Evolutionary conservation across 129 eudicot genomes (phyloP), one percentile per base, ranked within the genome.

Genomic region (Heracleum sosnowskyi): DNA sequence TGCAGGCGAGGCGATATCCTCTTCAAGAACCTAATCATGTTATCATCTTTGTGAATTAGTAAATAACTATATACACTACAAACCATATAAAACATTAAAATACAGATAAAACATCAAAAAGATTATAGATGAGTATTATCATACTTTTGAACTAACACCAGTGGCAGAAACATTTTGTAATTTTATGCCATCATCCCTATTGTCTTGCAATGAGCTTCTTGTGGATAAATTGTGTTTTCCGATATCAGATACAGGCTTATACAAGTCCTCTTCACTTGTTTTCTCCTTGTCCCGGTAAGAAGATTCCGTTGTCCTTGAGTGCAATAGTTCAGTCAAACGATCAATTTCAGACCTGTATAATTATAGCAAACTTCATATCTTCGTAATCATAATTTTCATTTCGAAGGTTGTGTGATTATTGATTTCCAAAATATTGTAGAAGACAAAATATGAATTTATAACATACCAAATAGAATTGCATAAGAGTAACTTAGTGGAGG

Each of bases 1-100:
- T 66, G 96, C 89, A 60, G 99, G 97, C 69, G 99, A 87, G 33
- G 95, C 91, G 76, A 87, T 79, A 36, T 84, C 90, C 42, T 86
- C 97, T 45, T 88, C 87, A 82, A 81, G 80, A 63, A 71, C 87
- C 98, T 95, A 83, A 60, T 75, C 39, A 69, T 46, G 41, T 41
- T 39, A 22, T 22, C 16, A 70, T 57, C 69, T 24, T n/a, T 60
- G 33, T 15, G 34, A 31, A 42, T 36, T 44, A 64, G n/a, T 34
- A 12, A 46, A 36, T 36, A 63, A 24, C 28, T 24, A 42, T 12
- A 73, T 73, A 37, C 18, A 18, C 3, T n/a, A 34, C 49, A 72
- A 40, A 72, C 40, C 20, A 22, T 22, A 7, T 22, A 8, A 37
- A 17, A 63, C 5, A 18, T 17, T 18, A 39, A 49, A 17, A 71